phyloP scores from a whole-genome alignment of 2,329 filamentous ascomycete genomes.

The Septoria petroselini region DNA sequence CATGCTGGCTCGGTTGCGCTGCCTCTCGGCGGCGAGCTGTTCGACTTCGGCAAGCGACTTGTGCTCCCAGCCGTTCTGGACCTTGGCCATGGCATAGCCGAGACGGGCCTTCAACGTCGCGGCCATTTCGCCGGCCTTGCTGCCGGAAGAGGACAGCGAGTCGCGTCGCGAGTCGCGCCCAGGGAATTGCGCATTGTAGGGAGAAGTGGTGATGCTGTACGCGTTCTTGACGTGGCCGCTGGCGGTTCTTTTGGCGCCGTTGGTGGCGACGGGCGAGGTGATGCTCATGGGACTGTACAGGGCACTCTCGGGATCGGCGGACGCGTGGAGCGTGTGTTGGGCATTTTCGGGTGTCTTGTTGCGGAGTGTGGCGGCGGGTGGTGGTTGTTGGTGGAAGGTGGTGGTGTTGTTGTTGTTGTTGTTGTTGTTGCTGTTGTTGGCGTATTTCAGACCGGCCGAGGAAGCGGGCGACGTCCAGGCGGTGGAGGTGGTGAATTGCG shows the following conservation, averaged over 20 bases:
- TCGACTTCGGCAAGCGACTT: conserved; percentile 76
- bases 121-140: conserved; percentile 78
- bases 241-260: conserved; percentile 69
- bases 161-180: conserved; percentile 61
- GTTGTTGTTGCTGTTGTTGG: background rate
- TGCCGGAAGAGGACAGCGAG: conserved; percentile 64
- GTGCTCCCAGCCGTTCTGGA: conserved; percentile 83
- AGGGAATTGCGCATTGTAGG: conserved; percentile 34
- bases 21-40: conserved; percentile 65
- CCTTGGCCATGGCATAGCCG: conserved; percentile 90
- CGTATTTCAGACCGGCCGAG: conserved; percentile 14
- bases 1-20: conserved; percentile 34
- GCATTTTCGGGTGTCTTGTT: conserved; percentile 21
- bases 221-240: conserved; percentile 69
- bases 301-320: conserved; percentile 28
- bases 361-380: conserved; percentile 14
- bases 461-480: conserved; percentile 32
- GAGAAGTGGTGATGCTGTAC: conserved; percentile 38
- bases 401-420: background rate
- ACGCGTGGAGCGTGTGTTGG: conserved; percentile 20
- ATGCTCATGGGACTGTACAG: conserved; percentile 42
- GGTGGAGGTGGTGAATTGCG: conserved; percentile 35
- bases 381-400: conserved; percentile 6
- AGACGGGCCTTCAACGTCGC: conserved; percentile 78
- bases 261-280: conserved; percentile 41